A percentile compares a stretch with the other conserved stretches of the same genome.
phyloP scores from a whole-genome alignment of 169 alveolate species.

The Cryptosporidium ryanae region DNA sequence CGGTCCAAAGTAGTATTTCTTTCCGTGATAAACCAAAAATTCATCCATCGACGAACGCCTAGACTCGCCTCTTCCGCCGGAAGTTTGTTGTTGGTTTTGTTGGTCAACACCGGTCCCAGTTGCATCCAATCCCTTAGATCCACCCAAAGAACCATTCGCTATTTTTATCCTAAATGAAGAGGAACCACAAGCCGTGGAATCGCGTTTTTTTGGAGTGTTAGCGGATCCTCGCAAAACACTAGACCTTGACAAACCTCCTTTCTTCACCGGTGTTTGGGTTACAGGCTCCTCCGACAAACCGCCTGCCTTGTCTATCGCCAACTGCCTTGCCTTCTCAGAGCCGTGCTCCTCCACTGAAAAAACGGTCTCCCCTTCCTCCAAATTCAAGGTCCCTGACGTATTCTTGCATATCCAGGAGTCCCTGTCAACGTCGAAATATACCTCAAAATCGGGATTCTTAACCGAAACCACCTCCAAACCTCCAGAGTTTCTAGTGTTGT shows the following conservation, averaged over 20 bases:
- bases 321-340: conserved; percentile 37
- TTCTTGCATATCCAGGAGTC: conserved; percentile 66
- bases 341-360: conserved; percentile 63
- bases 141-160: conserved; percentile 9
- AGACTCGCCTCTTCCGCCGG: conserved; percentile 47
- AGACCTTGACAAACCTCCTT: conserved; percentile 13
- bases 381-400: background rate
- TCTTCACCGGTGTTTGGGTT: conserved; percentile 43
- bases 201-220: conserved; percentile 34
- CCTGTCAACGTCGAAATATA: conserved; percentile 38
- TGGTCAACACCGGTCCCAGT: background rate
- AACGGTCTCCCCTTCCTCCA: conserved; percentile 20
- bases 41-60: conserved; percentile 37
- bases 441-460: conserved; percentile 48
- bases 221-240: background rate
- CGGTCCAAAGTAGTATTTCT: conserved; percentile 71
- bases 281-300: conserved; percentile 24
- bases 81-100: conserved; percentile 5
- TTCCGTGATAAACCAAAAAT: conserved; percentile 58
- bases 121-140: background rate
- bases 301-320: conserved; percentile 70
- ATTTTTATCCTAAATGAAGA: conserved; percentile 65
- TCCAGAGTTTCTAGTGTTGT: conserved; percentile 60
- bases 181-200: background rate
- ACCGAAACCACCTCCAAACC: background rate